Evolutionary conservation across 2,329 filamentous ascomycete genomes (phyloP), one percentile per base, ranked within the genome.

Genomic region (Epichloe brachyelytri): DNA sequence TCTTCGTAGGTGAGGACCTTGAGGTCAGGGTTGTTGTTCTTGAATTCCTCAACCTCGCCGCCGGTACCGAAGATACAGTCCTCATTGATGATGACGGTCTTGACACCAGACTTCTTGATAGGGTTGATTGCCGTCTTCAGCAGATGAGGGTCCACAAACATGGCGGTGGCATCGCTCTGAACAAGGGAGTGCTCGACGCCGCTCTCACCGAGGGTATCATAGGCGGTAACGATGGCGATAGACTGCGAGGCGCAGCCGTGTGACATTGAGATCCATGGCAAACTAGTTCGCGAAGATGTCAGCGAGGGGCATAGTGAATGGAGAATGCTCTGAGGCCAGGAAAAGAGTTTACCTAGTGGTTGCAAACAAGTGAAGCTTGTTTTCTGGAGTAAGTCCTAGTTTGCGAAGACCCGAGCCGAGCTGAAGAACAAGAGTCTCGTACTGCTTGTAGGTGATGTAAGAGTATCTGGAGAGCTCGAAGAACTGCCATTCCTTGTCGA

Each of bases 401-500:
- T 84, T 82, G 63, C 83, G 79, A 67, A 94, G 71, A 52, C 84
- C 89, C 20, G 81, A 76, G 50, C 86, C 89, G 17, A 89, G 70
- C 58, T 85, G 75, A 52, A 86, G 71, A 46, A 82, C 77, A 55
- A 82, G 74, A 61, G 80, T 74, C 69, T 87, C 80, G 64, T 91
- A 93, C 69, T 95, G 83, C 61, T 78, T 74, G 70, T 90, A 94
- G 59, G 81, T 88, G 63, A 85, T 74, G 73, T 83, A 95, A 43
- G 77, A 75, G 72, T 86, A 95, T 46, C 75, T 73, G 55, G 85
- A 83, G 58, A 94, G 80, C 75, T 95, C 89, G 59, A 88, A 94
- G 70, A 83, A 94, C 49, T 83, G 82, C 89, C 89, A 95, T 67
- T 91, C 80, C 80, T 95, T 95, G 56, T 94, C 86, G 36, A 93